Percentiles rank a stretch among this genome's conserved stretches.
These are phyloP conservation scores for Phycomyces nitens DNA, from an alignment of 192 early-diverging fungal species.

Conservation along the genomic window DNA sequence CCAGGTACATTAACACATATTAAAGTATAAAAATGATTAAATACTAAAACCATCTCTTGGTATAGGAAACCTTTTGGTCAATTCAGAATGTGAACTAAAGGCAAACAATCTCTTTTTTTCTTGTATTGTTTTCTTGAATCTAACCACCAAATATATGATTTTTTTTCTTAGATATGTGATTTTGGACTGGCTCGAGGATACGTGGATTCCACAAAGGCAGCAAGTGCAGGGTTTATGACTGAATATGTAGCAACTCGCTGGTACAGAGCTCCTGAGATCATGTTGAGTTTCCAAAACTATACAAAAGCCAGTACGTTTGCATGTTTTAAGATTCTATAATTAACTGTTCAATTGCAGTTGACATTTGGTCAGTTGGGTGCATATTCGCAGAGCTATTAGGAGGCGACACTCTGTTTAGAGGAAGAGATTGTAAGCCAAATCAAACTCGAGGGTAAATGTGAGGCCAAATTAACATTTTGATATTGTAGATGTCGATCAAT, in stretches of 20 bases:
- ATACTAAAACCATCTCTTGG: no score
- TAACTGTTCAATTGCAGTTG: constrained; percentile 34
- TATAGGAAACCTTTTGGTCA: constrained; percentile 78
- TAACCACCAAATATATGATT: no score
- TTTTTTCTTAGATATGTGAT: constrained; percentile 78
- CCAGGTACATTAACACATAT: constrained; percentile 55
- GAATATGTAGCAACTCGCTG: constrained; percentile 94
- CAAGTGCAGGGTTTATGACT: constrained; percentile 90
- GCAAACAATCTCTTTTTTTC: constrained; percentile 36
- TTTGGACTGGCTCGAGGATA: constrained; percentile 89
- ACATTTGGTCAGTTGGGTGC: constrained; percentile 91
- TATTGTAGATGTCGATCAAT: constrained; percentile 75
- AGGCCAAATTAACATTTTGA: constrained; percentile 2
- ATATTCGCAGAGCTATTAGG: constrained; percentile 89
- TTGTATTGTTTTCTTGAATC: not conserved
- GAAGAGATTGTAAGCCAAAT: constrained; percentile 61
- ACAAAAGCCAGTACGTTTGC: constrained; percentile 74
- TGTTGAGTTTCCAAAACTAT: constrained; percentile 84
- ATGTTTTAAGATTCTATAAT: not conserved
- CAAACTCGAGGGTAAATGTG: no score
- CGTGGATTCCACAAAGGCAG: constrained; percentile 58
- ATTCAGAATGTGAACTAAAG: constrained; percentile 87
- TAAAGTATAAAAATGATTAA: no score
- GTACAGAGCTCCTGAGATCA: constrained; percentile 92
- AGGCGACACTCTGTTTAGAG: constrained; percentile 78